Evolutionary conservation across 2,329 filamentous ascomycete species (phyloP).

Genomic region (Metarhizium guizhouense): DNA sequence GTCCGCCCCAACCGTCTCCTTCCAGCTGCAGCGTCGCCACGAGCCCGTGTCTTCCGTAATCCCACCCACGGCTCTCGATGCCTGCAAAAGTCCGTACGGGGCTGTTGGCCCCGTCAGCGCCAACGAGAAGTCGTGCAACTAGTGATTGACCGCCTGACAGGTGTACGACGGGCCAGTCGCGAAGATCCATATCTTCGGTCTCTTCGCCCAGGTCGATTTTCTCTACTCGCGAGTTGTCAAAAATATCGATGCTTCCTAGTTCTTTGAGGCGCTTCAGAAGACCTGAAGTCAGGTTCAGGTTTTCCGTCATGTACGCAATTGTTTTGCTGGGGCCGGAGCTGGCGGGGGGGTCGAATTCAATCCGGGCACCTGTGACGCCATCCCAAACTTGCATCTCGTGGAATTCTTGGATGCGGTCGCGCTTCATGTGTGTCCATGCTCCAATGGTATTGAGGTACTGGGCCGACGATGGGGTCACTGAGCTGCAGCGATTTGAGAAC

Average conservation of each 20-base stretch:
- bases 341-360: constrained; percentile 73
- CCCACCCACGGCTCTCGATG: constrained; percentile 83
- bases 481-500: constrained; percentile 94
- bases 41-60: constrained; percentile 83
- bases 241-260: constrained; percentile 58
- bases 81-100: constrained; percentile 84
- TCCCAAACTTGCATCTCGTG: constrained; percentile 99
- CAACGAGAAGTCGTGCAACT: constrained; percentile 76
- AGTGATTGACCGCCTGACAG: constrained; percentile 60
- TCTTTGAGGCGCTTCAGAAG: constrained; percentile 64
- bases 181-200: constrained; percentile 63
- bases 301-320: constrained; percentile 96
- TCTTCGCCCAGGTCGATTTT: constrained; percentile 68
- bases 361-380: constrained; percentile 75
- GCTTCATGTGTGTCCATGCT: constrained; percentile 71
- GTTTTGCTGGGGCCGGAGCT: constrained; percentile 42
- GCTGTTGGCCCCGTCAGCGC: constrained; percentile 90
- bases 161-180: constrained; percentile 78
- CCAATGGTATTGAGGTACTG: constrained; percentile 75
- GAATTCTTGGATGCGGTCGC: constrained; percentile 72
- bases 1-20: constrained; percentile 44
- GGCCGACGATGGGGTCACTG: constrained; percentile 82
- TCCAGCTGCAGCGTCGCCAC: constrained; percentile 79
- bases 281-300: constrained; percentile 75
- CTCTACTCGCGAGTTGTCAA: constrained; percentile 70